Conservation (phyloP, 2,329 filamentous ascomycete genomes). For the Volutella citrinella region DNA sequence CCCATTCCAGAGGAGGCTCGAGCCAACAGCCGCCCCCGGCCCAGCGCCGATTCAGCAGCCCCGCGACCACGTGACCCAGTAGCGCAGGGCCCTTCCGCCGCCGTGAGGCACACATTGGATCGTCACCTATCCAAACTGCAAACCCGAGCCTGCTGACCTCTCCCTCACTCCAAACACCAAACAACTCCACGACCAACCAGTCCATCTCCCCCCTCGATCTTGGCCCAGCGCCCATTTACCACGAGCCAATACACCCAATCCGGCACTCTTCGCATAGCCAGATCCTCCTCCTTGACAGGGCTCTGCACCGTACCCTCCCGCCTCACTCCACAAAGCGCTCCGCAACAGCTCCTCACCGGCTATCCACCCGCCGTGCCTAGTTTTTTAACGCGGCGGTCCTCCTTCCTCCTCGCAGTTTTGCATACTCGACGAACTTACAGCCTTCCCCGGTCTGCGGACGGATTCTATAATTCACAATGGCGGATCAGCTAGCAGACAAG, state of each 20-base stretch:
- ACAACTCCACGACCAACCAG: slow-evolving; percentile 14
- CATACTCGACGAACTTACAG: slow-evolving; percentile 17
- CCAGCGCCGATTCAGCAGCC: too few relatives aligned
- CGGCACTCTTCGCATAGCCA: slow-evolving; percentile 5
- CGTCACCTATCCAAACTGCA: slow-evolving; percentile 25
- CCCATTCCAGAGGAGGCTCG: slow-evolving; percentile 4
- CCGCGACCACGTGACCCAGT: slow-evolving; percentile 33
- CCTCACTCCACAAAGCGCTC: slow-evolving; percentile 16
- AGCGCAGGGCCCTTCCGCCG: slow-evolving; percentile 19
- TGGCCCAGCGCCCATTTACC: slow-evolving; percentile 11
- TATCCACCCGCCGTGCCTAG: slow-evolving; percentile 6
- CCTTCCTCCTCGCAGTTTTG: slow-evolving; percentile 18
- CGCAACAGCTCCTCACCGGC: slow-evolving; percentile 19
- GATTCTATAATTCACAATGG: slow-evolving; percentile 35
- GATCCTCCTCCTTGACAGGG: slow-evolving; percentile 16
- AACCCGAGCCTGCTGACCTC: slow-evolving; percentile 23
- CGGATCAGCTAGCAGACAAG: slow-evolving; percentile 45
- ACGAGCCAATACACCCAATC: slow-evolving; percentile 12
- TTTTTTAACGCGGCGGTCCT: slow-evolving; percentile 11
- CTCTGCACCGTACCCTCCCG: slow-evolving; percentile 15
- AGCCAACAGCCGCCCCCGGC: slow-evolving; percentile 1
- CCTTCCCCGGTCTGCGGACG: slow-evolving; percentile 23
- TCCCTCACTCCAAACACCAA: slow-evolving; percentile 19
- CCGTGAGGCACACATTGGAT: slow-evolving; percentile 30
- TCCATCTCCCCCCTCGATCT: slow-evolving; percentile 3